Base-by-base conservation (phyloP, 768 basidiomycete genomes). In the Coprinopsis sp. region DNA sequence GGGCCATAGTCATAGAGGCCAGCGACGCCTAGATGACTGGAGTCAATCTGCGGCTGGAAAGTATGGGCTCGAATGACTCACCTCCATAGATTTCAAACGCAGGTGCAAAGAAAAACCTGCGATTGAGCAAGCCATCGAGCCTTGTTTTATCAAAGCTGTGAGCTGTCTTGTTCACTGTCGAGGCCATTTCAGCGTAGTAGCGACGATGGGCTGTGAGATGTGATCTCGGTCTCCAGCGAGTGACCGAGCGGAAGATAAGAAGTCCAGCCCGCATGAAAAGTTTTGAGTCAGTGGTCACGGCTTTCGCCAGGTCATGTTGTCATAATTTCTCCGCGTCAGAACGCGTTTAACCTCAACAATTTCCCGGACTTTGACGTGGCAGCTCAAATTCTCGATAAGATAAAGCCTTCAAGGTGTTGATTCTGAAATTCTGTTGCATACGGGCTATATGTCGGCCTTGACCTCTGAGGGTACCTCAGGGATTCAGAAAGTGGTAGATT, bases 41-140 rank as follows among this genome's bases (percentile, higher is more conserved):
- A 40, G 42, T 51, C 23, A 45, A 49, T 24, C 23, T 44, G 22
- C 52, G 48, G 29, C 38, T 33, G 14, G 16, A 13, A 22, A 36
- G 37, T n/a, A 37, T 33, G 36, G 33, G 19, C 14, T 44, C 43
- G n/a, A 42, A 27, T 44, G 18, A 72, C 82, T 56, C 52, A 92
- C 95, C 96, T 50, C 95, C 93, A 59, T 98, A 98, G 71, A 99
- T 97, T 68, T 98, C 96, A 58, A 98, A 99, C 4, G 96, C 91
- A 19, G 95, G 95, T 3, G 95, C 91, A 62, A 89, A 98, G 74
- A 98, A 99, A 74, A 99, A 99, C 39, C 96, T 76, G 47, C 88
- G 81, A 59, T 84, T 87, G 45, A 98, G 77, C 37, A 95, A 67
- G 19, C 84, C 84, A 58, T 98, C 96, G 25, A 98, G 76, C 19